A percentile compares a stretch with the other conserved stretches of the same genome.
Evolutionary conservation across 257 asterid species (phyloP).

Genomic region (Rauvolfia tetraphylla): DNA sequence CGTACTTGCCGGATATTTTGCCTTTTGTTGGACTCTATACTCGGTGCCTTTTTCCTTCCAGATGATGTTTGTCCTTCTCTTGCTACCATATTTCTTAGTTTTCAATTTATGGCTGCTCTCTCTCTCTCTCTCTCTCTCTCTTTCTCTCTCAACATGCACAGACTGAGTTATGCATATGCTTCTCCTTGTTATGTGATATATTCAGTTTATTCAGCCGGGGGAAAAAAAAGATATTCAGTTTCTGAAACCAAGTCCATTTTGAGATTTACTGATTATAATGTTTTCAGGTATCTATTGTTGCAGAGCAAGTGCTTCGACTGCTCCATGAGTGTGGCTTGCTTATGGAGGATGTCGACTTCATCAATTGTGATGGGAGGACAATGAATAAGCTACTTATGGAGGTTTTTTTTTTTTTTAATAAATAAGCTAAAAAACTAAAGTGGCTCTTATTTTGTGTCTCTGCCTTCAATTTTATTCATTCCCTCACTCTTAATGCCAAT

Average conservation of each 20-base stretch:
- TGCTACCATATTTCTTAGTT: background rate
- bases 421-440: background rate
- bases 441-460: background rate
- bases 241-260: background rate
- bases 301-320: slow-evolving; percentile 91
- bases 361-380: slow-evolving; percentile 81
- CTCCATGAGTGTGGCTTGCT: slow-evolving; percentile 96
- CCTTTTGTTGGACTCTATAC: background rate
- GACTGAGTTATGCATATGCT: background rate
- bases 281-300: slow-evolving; percentile 73
- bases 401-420: slow-evolving; percentile 48
- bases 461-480: background rate
- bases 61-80: background rate
- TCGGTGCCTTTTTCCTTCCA: background rate
- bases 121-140: background rate
- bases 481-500: background rate
- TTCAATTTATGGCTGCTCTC: background rate
- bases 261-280: slow-evolving; percentile 2
- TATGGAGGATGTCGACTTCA: slow-evolving; percentile 73
- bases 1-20: background rate
- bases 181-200: background rate
- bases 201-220: no score
- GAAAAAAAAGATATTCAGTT: background rate
- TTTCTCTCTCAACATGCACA: background rate
- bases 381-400: slow-evolving; percentile 85